A percentile compares a stretch with the other conserved stretches of the same genome.
These are phyloP conservation scores for Lolium rigidum DNA, from an alignment of 176 grass and related monocot species.

Conservation along the genomic window DNA sequence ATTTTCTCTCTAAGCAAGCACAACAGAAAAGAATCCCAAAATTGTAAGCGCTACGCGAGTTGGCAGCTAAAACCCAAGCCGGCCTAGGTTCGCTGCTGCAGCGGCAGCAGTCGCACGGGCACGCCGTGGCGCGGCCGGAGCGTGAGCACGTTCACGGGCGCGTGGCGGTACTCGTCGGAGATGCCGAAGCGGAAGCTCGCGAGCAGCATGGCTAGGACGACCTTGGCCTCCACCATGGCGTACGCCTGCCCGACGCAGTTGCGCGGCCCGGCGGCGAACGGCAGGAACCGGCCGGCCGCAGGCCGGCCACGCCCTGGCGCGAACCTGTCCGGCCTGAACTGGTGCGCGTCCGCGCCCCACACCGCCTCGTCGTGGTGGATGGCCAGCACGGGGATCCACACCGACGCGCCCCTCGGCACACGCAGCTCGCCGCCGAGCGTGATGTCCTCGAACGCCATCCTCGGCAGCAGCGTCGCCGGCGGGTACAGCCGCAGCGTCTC, in stretches of 20 bases:
- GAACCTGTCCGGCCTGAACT: slow-evolving; percentile 88
- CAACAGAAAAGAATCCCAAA: neutral
- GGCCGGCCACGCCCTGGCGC: slow-evolving; percentile 46
- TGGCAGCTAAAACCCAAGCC: neutral
- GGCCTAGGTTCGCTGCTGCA: slow-evolving; percentile 1
- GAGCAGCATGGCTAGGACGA: slow-evolving; percentile 78
- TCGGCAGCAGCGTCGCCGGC: slow-evolving; percentile 85
- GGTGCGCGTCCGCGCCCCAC: slow-evolving; percentile 79
- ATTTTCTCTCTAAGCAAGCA: slow-evolving; percentile 16
- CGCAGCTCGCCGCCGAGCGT: slow-evolving; percentile 62
- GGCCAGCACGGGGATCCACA: slow-evolving; percentile 92
- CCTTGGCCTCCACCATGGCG: slow-evolving; percentile 86
- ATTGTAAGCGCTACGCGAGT: neutral
- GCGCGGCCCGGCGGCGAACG: slow-evolving; percentile 83
- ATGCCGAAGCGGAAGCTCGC: slow-evolving; percentile 81
- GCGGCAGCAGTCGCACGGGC: slow-evolving; percentile 66
- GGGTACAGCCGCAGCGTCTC: slow-evolving; percentile 91
- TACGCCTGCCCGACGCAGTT: slow-evolving; percentile 95
- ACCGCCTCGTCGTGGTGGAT: slow-evolving; percentile 84
- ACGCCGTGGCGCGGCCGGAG: slow-evolving; percentile 84
- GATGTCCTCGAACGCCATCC: slow-evolving; percentile 96
- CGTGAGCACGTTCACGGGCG: slow-evolving; percentile 87
- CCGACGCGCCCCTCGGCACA: slow-evolving; percentile 77
- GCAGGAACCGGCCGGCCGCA: slow-evolving; percentile 66
- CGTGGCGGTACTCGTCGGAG: slow-evolving; percentile 83